phyloP scores from a whole-genome alignment of 805 yeast species.

The Starmerella tilneyi region DNA sequence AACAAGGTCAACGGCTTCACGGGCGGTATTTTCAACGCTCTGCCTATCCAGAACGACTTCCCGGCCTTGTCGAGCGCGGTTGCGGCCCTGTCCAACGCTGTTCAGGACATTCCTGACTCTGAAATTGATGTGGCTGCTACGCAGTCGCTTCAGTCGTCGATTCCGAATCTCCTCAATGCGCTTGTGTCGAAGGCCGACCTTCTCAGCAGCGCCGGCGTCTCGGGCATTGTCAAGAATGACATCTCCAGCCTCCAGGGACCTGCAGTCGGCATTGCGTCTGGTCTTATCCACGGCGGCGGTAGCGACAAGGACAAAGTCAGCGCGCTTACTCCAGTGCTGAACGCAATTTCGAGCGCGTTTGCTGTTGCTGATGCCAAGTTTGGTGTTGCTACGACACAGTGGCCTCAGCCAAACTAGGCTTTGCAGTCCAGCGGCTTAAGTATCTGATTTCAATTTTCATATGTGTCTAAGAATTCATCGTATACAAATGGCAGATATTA shows the following conservation, averaged over 20 bases:
- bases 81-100: constrained; percentile 13
- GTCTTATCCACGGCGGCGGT: constrained; percentile 18
- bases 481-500: too few relatives aligned
- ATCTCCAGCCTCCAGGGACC: constrained; percentile 22
- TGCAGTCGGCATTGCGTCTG: constrained; percentile 21
- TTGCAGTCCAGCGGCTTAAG: too few relatives aligned
- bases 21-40: constrained; percentile 25
- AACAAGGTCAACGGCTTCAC: not conserved
- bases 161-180: constrained; percentile 21
- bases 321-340: constrained; percentile 15
- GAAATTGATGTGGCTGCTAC: constrained; percentile 14
- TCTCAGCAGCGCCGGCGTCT: constrained; percentile 25
- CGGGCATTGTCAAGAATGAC: constrained; percentile 24
- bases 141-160: constrained; percentile 13
- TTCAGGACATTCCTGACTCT: constrained; percentile 9
- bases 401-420: constrained; percentile 14
- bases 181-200: constrained; percentile 25
- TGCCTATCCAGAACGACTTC: constrained; percentile 27
- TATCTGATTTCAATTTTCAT: too few relatives aligned
- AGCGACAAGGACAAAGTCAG: constrained; percentile 17
- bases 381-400: constrained; percentile 15
- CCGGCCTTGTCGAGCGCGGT: constrained; percentile 22
- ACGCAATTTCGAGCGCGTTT: constrained; percentile 16
- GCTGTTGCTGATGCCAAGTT: constrained; percentile 18
- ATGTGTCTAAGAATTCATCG: too few relatives aligned